Evolutionary conservation across 2,329 filamentous ascomycete species (phyloP).

Genomic region (Fusarium sp.): DNA sequence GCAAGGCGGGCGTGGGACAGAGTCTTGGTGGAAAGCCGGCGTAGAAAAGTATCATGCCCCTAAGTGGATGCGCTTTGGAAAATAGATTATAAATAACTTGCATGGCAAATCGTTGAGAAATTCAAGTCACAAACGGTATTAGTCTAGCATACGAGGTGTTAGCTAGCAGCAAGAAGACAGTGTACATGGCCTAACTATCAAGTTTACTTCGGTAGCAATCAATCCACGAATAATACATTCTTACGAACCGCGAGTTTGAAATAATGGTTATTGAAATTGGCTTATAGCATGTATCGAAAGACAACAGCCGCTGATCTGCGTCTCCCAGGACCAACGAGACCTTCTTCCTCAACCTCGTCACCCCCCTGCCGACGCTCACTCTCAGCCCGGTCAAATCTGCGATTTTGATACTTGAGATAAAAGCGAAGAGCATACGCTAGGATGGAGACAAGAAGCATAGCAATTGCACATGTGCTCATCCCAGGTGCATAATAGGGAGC

Average conservation of each 20-base stretch:
- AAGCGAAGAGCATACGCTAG: slow-evolving; percentile 63
- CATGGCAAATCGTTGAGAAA: neutral
- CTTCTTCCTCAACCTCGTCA: slow-evolving; percentile 51
- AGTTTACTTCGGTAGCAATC: neutral
- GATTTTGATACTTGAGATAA: slow-evolving; percentile 63
- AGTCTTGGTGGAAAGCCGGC: slow-evolving; percentile 51
- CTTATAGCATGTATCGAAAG: slow-evolving; percentile 60
- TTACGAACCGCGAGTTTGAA: neutral
- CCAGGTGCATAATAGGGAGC: slow-evolving; percentile 70
- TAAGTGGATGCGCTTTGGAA: slow-evolving; percentile 46
- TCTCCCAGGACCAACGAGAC: slow-evolving; percentile 48
- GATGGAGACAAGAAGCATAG: slow-evolving; percentile 69
- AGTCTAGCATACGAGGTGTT: slow-evolving; percentile 20
- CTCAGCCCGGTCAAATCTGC: slow-evolving; percentile 51
- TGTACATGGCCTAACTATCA: slow-evolving; percentile 15
- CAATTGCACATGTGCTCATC: slow-evolving; percentile 69
- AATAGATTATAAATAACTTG: neutral
- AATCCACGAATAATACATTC: neutral
- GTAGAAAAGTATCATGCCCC: slow-evolving; percentile 47
- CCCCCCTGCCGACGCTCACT: slow-evolving; percentile 33
- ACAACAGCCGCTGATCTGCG: slow-evolving; percentile 33
- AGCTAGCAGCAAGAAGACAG: slow-evolving; percentile 14
- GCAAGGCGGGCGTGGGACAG: slow-evolving; percentile 31
- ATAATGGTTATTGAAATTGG: neutral
- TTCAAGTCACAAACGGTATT: neutral